Conservation (phyloP, 371 early-diverging fungal species). For the Rhizomucor miehei region DNA sequence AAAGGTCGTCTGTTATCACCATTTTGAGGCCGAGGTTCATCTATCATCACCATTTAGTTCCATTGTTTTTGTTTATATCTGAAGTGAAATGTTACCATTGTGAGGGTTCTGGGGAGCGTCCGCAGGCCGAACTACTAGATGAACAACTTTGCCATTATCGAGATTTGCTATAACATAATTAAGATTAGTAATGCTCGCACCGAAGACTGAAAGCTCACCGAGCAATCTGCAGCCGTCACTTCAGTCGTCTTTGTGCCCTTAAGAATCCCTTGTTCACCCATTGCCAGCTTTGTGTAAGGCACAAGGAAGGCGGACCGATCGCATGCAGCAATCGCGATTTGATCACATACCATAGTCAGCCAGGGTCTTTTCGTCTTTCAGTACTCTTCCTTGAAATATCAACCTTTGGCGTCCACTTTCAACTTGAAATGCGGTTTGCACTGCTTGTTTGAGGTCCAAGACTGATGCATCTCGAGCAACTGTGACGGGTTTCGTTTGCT, state of each 20-base stretch:
- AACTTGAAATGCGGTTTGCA: slow-evolving; percentile 50
- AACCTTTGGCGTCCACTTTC: slow-evolving; percentile 54
- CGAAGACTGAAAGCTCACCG: neutral
- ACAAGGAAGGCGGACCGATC: too few species aligned
- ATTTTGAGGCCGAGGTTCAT: slow-evolving; percentile 21
- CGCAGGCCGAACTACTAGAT: slow-evolving; percentile 56
- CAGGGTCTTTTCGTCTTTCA: slow-evolving; percentile 53
- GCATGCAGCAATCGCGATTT: too few species aligned
- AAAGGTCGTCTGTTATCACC: slow-evolving; percentile 10
- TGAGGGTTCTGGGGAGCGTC: slow-evolving; percentile 51
- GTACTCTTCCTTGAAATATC: slow-evolving; percentile 60
- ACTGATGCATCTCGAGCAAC: slow-evolving; percentile 52
- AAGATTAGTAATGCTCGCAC: neutral
- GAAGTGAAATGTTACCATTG: slow-evolving; percentile 41
- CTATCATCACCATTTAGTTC: slow-evolving; percentile 5
- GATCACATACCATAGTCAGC: slow-evolving; percentile 50
- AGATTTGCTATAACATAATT: slow-evolving; percentile 34
- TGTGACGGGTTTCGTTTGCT: slow-evolving; percentile 51
- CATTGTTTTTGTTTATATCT: neutral
- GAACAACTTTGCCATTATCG: slow-evolving; percentile 58
- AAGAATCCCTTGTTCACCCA: too few species aligned
- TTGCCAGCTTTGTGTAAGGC: too few species aligned
- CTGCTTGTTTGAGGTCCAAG: slow-evolving; percentile 51
- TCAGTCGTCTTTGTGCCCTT: too few species aligned
- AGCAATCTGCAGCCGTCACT: too few species aligned